These are phyloP conservation scores for Citrullus colocynthis DNA, from an alignment of 306 rosid genomes.

Conservation along the genomic window DNA sequence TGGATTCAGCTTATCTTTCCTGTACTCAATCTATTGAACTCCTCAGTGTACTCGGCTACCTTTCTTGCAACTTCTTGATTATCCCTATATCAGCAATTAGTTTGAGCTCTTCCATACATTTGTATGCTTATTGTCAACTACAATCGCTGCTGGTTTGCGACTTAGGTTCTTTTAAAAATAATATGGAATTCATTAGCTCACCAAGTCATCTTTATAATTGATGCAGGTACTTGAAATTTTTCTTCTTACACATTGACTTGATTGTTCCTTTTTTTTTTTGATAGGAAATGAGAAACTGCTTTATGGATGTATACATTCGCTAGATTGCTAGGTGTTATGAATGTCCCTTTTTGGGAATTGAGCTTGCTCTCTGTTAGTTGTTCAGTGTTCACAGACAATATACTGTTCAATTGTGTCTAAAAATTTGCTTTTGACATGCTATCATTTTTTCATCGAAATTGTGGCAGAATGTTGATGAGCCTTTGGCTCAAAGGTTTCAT, in stretches of 20 bases:
- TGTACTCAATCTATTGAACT: too few species aligned
- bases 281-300: not conserved
- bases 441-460: not conserved
- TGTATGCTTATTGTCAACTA: not conserved
- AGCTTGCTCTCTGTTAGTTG: not conserved
- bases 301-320: not conserved
- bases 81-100: not conserved
- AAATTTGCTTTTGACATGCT: not conserved
- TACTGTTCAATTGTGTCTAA: not conserved
- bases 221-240: not conserved
- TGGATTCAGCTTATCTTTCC: too few species aligned
- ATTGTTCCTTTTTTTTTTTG: too few species aligned
- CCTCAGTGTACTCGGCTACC: too few species aligned
- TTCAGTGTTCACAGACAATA: not conserved
- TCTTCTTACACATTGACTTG: not conserved
- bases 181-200: not conserved
- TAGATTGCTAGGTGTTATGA: not conserved
- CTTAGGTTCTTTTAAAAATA: not conserved
- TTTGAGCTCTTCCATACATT: not conserved
- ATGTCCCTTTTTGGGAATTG: not conserved
- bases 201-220: not conserved
- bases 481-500: slow-evolving; percentile 26
- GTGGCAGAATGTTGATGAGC: slow-evolving; percentile 49
- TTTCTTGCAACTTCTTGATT: not conserved
- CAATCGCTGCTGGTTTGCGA: not conserved